Evolutionary conservation across 176 grass and related monocot species (phyloP), one percentile per base, ranked within the genome.

Genomic region (Dendrocalamus sinicus): DNA sequence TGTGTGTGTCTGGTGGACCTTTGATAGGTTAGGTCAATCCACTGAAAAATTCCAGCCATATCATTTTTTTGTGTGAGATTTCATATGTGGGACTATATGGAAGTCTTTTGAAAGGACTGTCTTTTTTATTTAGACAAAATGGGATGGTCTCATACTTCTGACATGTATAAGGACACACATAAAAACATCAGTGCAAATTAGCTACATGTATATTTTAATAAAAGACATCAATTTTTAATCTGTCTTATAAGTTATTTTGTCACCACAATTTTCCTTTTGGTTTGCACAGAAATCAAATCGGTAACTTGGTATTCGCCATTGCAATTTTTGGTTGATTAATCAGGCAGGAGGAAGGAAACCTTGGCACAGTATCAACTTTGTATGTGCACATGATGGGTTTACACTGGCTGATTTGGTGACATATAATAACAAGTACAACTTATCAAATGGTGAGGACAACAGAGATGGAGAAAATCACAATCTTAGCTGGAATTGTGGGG

Each of bases 311-410:
- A 73, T 85, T 89, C 30, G n/a, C 24, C 47, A 55, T 48, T 46
- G 45, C 45, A 54, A 83, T 30, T 73, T 11, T 82, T 81, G 14
- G 26, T 81, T 83, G 32, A 57, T 79, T 79, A 19, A 87, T 75
- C 88, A 98, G 96, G 88, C 71, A 72, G 96, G 96, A 53, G 96
- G 93, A 63, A 95, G 96, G 81, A 98, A 95, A 85, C 91, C 96
- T 41, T 98, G 93, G 93, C 88, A 98, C 67, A 98, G 96, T 77
- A 82, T 98, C 64, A 98, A 98, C 43, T 98, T 98, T 79, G 86
- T 98, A n/a, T 98, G 93, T 79, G 96, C 93, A 63, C 96, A 98
- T 83, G 96, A 98, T 83, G 96, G 96, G 19, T 98, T 98, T 92
- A 94, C 96, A 52, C 84, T 95, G 88, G 93, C 91, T 81, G 96